A percentile compares a stretch with the other conserved stretches of the same genome.
Evolutionary conservation across 768 basidiomycete genomes (phyloP).

Genomic region (Rhodotorula toruloides): DNA sequence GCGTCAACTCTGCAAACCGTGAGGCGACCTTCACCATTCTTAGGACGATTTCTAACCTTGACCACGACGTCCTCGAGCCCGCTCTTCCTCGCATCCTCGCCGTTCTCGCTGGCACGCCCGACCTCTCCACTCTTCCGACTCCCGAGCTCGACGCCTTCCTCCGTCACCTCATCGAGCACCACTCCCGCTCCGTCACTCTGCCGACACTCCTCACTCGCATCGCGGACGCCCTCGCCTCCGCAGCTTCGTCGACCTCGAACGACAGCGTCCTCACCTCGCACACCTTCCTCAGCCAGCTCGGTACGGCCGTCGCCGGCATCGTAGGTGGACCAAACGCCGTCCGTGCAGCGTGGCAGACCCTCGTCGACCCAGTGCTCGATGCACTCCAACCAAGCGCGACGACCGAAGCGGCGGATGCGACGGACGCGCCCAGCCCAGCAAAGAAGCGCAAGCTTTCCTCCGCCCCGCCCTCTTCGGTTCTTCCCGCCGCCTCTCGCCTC

Average conservation of each 20-base stretch:
- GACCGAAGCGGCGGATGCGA: not conserved
- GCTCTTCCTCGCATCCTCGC: conserved; percentile 7
- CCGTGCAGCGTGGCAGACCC: conserved; percentile 6
- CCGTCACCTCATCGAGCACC: conserved; percentile 15
- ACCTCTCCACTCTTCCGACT: not conserved
- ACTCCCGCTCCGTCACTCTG: conserved; percentile 25
- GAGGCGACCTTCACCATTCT: conserved; percentile 12
- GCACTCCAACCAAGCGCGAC: not conserved
- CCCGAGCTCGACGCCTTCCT: conserved; percentile 7
- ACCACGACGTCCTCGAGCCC: conserved; percentile 5
- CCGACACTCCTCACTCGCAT: conserved; percentile 21
- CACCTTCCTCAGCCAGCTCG: not conserved
- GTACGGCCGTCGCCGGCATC: not conserved
- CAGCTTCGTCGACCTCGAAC: not conserved
- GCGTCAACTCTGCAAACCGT: not conserved
- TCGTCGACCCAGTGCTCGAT: not conserved
- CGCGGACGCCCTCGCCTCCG: conserved; percentile 24
- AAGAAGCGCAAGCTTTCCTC: conserved; percentile 31
- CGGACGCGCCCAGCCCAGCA: conserved; percentile 5
- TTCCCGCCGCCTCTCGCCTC: not conserved
- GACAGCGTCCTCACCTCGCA: conserved; percentile 26
- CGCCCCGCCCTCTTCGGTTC: fast-evolving
- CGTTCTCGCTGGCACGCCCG: not conserved
- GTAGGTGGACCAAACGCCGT: not conserved
- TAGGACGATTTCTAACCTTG: not conserved